A percentile compares a stretch with the other conserved stretches of the same genome.
phyloP scores from a whole-genome alignment of 805 yeast species.

The Barnettozyma populi region DNA sequence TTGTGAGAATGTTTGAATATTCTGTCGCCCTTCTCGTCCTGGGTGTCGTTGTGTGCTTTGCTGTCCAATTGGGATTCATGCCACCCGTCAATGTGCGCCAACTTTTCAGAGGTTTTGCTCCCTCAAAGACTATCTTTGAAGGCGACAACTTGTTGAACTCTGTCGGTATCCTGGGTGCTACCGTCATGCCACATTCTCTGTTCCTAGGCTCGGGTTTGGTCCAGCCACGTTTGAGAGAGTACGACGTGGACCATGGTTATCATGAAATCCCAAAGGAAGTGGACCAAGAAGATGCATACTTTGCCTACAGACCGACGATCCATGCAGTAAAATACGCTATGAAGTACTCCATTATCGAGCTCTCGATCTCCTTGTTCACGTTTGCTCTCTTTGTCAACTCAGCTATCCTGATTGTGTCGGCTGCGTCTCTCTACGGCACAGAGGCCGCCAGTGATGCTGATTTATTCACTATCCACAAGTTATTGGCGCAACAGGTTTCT shows the following conservation, averaged over 20 bases:
- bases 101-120: conserved; percentile 64
- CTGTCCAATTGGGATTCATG: conserved; percentile 51
- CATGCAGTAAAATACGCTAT: conserved; percentile 70
- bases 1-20: conserved; percentile 48
- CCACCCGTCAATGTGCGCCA: conserved; percentile 37
- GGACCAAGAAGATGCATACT: conserved; percentile 32
- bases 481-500: conserved; percentile 57
- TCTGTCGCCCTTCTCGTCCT: not conserved
- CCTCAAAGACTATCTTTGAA: conserved; percentile 46
- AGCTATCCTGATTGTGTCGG: conserved; percentile 77
- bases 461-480: conserved; percentile 65
- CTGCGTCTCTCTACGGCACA: conserved; percentile 66
- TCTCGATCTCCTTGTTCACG: conserved; percentile 63
- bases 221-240: conserved; percentile 76
- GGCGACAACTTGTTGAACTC: conserved; percentile 67
- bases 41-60: conserved; percentile 1
- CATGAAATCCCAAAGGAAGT: conserved; percentile 27
- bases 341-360: conserved; percentile 67
- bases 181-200: conserved; percentile 90
- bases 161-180: conserved; percentile 84
- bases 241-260: conserved; percentile 54
- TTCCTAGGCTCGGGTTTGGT: conserved; percentile 84
- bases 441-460: conserved; percentile 77
- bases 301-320: conserved; percentile 59
- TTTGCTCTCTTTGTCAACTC: conserved; percentile 84